Evolutionary conservation across 2,329 filamentous ascomycete species (phyloP), one percentile per base, ranked within the genome.

Genomic region (Xylariomycetidae sp.): DNA sequence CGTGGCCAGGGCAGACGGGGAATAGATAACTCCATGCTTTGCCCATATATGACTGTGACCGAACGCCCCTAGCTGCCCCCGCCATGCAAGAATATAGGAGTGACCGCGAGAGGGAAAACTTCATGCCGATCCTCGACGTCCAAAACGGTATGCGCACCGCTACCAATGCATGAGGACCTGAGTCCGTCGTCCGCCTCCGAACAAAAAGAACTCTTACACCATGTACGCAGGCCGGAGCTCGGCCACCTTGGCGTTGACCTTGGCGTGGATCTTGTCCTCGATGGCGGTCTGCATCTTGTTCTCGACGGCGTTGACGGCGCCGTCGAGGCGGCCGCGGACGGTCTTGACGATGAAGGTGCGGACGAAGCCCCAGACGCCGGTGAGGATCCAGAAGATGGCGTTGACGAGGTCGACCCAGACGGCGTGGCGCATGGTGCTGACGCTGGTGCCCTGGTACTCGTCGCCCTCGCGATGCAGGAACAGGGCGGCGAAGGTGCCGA

Each of bases 321-420:
- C 13, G 33, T 48, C 41, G 31, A 48, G 35, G 41, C 48, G 47
- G 27, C 25, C 32, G 20, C 44, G 45, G 28, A 44, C 40, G 51
- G 64, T 67, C 30, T 54, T 46, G 2, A 57, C 61, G 14, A 61
- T 52, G 47, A 64, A 65, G 9, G 63, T 62, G 1, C 64, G 62
- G 26, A 68, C 40, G 33, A 45, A 56, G 17, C 67, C 67, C 23
- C 69, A 70, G 5, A 48, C 48, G 5, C 58, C 65, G 0, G 65
- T 67, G 4, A 68, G 41, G 10, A 80, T 58, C 83, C 84, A 88
- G 27, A 88, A 58, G 15, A 82, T 36, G 56, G 82, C 67, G 44
- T 82, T 85, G 19, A 77, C 65, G 16, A 88, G 53, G 53, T 87
- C 81, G 16, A 88, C 60, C 80, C 82, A 88, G 3, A 85, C 82